These are phyloP conservation scores for Boletus rubroflammeus DNA, from an alignment of 768 basidiomycete species.

Conservation along the genomic window DNA sequence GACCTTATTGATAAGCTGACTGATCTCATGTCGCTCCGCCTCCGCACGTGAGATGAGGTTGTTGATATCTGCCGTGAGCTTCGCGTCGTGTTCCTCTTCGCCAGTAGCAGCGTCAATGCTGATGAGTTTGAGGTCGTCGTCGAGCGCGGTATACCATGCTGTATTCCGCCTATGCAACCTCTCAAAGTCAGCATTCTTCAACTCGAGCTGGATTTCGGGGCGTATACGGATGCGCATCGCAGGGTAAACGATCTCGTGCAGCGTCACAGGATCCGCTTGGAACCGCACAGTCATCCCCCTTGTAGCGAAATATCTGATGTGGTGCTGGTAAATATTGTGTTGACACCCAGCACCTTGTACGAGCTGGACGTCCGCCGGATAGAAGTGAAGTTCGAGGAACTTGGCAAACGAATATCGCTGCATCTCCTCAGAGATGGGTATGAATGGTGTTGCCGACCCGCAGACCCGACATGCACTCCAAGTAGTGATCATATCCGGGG, in stretches of 20 bases:
- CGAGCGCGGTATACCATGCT: constrained; percentile 69
- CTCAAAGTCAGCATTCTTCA: constrained; percentile 91
- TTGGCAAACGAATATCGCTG: constrained; percentile 93
- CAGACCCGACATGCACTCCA: constrained; percentile 86
- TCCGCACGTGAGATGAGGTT: constrained; percentile 69
- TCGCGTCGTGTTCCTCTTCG: constrained; percentile 67
- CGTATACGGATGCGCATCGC: constrained; percentile 82
- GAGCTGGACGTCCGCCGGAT: constrained; percentile 80
- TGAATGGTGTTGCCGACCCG: constrained; percentile 79
- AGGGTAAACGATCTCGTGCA: constrained; percentile 88
- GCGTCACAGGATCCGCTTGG: constrained; percentile 74
- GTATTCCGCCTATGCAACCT: constrained; percentile 67
- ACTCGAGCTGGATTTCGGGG: constrained; percentile 80
- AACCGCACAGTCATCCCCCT: constrained; percentile 86
- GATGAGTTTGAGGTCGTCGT: constrained; percentile 74
- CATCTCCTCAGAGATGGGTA: constrained; percentile 88
- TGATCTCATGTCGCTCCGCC: constrained; percentile 69
- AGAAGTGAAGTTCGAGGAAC: constrained; percentile 94
- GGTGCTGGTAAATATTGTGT: constrained; percentile 92
- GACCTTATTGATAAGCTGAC: constrained; percentile 66
- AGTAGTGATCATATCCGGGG: constrained; percentile 79
- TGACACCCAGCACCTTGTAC: constrained; percentile 88
- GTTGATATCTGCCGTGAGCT: constrained; percentile 60
- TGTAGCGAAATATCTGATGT: constrained; percentile 85
- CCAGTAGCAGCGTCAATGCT: constrained; percentile 77